These are phyloP conservation scores for Gossypium herbaceum DNA, from an alignment of 345 rosid species.

Conservation along the genomic window DNA sequence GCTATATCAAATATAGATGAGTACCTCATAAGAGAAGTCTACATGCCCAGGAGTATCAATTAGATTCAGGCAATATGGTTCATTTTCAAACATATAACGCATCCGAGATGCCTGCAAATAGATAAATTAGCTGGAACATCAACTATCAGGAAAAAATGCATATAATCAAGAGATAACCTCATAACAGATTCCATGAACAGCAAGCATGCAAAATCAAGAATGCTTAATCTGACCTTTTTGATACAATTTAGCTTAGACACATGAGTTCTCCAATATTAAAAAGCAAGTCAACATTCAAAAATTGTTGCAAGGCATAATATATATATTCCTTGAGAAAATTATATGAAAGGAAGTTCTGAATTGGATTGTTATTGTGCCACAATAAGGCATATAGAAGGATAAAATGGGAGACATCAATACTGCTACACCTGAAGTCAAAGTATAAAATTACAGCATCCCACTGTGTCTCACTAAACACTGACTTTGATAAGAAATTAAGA, in stretches of 20 bases:
- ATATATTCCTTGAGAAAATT: background rate
- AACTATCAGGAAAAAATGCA: background rate
- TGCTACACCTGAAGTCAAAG: no score
- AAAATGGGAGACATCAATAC: no score
- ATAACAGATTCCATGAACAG: background rate
- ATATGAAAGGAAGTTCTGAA: background rate
- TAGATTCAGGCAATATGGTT: constrained; percentile 79
- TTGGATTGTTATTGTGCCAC: background rate
- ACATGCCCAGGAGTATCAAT: constrained; percentile 99
- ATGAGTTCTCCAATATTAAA: background rate
- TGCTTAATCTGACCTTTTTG: background rate
- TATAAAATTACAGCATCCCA: no score
- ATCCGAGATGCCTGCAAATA: constrained; percentile 82
- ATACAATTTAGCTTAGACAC: background rate
- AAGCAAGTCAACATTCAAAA: background rate
- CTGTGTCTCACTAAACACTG: no score
- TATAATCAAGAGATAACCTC: background rate
- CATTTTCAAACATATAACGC: constrained; percentile 64
- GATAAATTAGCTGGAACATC: constrained; percentile 3
- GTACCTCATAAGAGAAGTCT: constrained; percentile 97
- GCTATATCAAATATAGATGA: background rate
- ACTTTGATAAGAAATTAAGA: no score
- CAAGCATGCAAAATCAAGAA: background rate
- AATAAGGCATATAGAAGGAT: no score
- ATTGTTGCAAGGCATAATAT: background rate